Evolutionary conservation across 805 yeast genomes (phyloP), one percentile per base, ranked within the genome.

Genomic region (Isabelozyma rhagii): DNA sequence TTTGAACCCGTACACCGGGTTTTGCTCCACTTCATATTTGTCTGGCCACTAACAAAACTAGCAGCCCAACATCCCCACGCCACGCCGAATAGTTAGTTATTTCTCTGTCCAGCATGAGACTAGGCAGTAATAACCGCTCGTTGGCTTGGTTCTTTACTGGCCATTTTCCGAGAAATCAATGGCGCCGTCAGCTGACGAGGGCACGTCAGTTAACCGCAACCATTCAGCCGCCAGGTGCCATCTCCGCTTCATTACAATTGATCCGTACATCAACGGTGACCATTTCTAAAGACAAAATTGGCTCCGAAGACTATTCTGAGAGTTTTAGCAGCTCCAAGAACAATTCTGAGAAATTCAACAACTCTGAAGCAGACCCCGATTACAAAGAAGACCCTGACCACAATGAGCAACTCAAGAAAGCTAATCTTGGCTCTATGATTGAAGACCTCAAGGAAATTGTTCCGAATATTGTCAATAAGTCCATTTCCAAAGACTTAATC

Each of bases 371-470:
- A 31, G 36, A 31, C 36, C 8, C 36, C 5, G 36, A 13, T 31
- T 10, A 13, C n/a, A 15, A 15, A 15, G n/a, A 31, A 31, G 36
- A 31, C 10, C 36, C 36, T 10, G 36, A 31, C 36, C 10, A 13
- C 4, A 31, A 51, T n/a, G 54, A 56, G 8, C 71, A 75, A 56
- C 45, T 56, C 29, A 52, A 66, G 42, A 71, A 69, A 56, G 75
- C 82, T 9, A 85, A 85, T 57, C 61, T 85, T 27, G 89, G 88
- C 7, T 52, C 74, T 4, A 77, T 77, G 62, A 71, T 81, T 5
- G 79, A 80, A 39, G 69, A 73, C 53, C 66, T 87, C 44, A 70
- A 72, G 48, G 44, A 55, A 3, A 62, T 75, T 11, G 72, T 85
- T 1, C 91, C 91, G 0, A 62, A 71, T 44, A 58, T 85, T 27